Percentiles rank a stretch among this genome's conserved stretches.
Evolutionary conservation across 305 asterid genomes (phyloP).

Genomic region (Solanum aculeatissimum): DNA sequence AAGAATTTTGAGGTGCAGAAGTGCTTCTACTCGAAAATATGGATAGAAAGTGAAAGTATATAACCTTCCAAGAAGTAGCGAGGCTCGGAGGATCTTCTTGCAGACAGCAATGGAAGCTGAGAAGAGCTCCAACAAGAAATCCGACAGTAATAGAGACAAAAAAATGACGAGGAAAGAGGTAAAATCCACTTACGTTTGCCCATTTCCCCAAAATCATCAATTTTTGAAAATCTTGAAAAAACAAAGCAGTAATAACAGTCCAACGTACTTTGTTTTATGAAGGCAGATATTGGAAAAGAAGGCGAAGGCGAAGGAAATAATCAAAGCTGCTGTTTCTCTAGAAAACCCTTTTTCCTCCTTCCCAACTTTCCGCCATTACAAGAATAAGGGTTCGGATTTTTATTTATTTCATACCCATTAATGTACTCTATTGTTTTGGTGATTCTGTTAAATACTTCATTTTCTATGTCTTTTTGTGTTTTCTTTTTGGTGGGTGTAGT

Average conservation of each 20-base stretch:
- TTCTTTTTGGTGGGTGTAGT: neutral
- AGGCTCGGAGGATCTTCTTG: neutral
- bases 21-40: neutral
- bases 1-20: neutral
- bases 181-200: neutral
- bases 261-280: neutral
- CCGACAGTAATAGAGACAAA: slow-evolving; percentile 6
- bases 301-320: slow-evolving; percentile 22
- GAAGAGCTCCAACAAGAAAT: neutral
- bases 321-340: slow-evolving; percentile 29
- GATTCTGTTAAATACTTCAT: neutral
- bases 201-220: neutral
- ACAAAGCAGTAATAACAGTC: neutral
- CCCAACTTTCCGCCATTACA: slow-evolving; percentile 33
- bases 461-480: neutral
- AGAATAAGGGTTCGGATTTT: slow-evolving; percentile 20
- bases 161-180: slow-evolving; percentile 40
- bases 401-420: neutral
- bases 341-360: slow-evolving; percentile 34
- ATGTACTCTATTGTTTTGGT: neutral
- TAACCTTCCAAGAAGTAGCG: neutral
- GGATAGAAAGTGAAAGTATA: neutral
- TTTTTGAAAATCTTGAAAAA: neutral
- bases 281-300: slow-evolving; percentile 48
- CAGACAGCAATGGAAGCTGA: slow-evolving; percentile 21